These are phyloP conservation scores for Xerocomus potaroensis DNA, from an alignment of 768 basidiomycete species.

Conservation along the genomic window DNA sequence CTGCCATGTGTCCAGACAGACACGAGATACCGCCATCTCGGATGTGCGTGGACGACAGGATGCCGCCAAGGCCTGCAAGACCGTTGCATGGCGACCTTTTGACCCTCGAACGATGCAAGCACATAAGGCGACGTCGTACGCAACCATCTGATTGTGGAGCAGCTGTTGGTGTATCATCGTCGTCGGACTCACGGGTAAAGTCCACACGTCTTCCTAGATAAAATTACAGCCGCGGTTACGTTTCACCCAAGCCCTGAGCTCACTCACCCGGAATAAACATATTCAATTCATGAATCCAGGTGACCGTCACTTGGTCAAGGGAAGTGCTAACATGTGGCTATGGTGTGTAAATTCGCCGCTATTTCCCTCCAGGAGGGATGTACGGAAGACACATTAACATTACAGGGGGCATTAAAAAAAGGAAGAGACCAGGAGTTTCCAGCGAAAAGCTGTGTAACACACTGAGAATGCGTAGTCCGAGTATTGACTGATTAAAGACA, in stretches of 20 bases:
- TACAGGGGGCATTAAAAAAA: constrained; percentile 10
- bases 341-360: not conserved
- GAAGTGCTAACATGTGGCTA: not conserved
- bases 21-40: constrained; percentile 90
- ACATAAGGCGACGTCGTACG: no score
- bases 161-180: no score
- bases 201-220: no score
- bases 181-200: no score
- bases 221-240: no score
- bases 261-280: no score
- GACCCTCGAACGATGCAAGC: no score
- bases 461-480: not conserved
- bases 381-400: constrained; percentile 2
- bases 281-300: not conserved
- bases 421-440: constrained; percentile 1
- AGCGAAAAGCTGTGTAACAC: constrained; percentile 1
- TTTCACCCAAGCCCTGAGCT: no score
- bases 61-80: no score
- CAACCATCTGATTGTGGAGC: no score
- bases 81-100: no score
- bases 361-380: not conserved
- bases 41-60: constrained; percentile 57
- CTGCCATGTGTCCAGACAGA: constrained; percentile 91
- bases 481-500: not conserved
- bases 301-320: no score